These are phyloP conservation scores for Botryotinia narcissicola DNA, from an alignment of 2,329 filamentous ascomycete species.

Conservation along the genomic window DNA sequence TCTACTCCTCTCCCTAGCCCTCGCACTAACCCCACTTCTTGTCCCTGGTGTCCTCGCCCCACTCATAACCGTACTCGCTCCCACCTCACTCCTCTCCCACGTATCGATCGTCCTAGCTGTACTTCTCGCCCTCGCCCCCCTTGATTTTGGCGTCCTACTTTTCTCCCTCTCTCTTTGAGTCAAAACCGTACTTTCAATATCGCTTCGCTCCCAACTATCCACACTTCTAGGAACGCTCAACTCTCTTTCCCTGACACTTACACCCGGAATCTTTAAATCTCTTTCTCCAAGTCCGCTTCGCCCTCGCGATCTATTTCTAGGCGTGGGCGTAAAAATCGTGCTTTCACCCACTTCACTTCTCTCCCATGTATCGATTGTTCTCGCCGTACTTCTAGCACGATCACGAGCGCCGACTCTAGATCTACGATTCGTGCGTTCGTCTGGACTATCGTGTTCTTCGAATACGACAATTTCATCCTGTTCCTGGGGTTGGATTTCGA, in stretches of 20 bases:
- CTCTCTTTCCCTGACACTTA: neutral
- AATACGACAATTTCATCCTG: slow-evolving; percentile 10
- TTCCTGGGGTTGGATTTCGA: neutral
- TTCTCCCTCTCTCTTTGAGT: slow-evolving; percentile 1
- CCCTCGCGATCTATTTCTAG: neutral
- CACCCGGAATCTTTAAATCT: neutral
- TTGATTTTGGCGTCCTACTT: neutral
- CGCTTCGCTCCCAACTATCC: slow-evolving; percentile 11
- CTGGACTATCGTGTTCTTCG: neutral
- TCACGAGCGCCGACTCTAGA: neutral
- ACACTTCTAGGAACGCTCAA: slow-evolving; percentile 6
- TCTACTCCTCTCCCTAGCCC: slow-evolving; percentile 1
- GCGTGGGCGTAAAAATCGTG: neutral
- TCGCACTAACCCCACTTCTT: slow-evolving; percentile 3
- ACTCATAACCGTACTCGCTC: slow-evolving; percentile 8
- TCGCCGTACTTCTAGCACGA: neutral
- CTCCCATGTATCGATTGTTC: slow-evolving; percentile 11
- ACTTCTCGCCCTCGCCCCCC: neutral
- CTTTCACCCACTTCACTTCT: slow-evolving; percentile 7
- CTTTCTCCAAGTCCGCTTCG: neutral
- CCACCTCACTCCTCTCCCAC: slow-evolving; percentile 13
- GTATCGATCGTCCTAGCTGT: slow-evolving; percentile 6
- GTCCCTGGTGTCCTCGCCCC: neutral
- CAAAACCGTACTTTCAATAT: neutral
- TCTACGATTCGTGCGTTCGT: slow-evolving; percentile 1